Base-by-base conservation (phyloP, 2,329 filamentous ascomycete species). In the Hirsutella thompsonii region DNA sequence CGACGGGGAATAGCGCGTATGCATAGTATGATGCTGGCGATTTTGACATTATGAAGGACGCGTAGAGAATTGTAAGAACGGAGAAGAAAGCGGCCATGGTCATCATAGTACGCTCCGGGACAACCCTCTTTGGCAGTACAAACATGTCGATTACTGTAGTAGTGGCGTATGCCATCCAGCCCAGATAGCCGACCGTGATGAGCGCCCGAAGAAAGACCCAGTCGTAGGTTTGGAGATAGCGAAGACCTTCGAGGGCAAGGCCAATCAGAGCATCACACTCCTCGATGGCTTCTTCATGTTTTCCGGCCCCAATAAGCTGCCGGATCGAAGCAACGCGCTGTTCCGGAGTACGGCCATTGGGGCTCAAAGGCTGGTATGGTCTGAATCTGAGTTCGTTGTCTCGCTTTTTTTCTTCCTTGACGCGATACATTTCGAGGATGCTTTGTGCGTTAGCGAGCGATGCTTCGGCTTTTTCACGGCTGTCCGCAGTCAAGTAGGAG, bases 201-300 rank as follows among this genome's bases (percentile, higher is more conserved):
- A 98, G 70, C 2, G 86, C 83, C 45, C 92, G 75, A 29, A 98
- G 66, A 62, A 98, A 98, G 2, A 98, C 70, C 92, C 92, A 98
- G 64, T 98, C 92, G 54, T 98, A 98, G 0, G 89, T 98, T 61
- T 98, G 92, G 20, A 98, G 72, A 58, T 98, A 98, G 39, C 92
- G 77, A 45, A 98, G 67, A 8, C 92, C 92, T 46, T 87, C 75
- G 1, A 98, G 70, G 2, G 79, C 82, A 39, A 85, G 64, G 44
- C 82, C 74, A 45, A 96, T 83, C 13, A 98, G 69, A 21, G 79
- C 74, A 34, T 83, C 79, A 1, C 85, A 87, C 52, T 84, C 75
- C 43, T 77, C 68, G 50, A 96, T 94, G 2, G 90, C 86, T 50
- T 85, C 75, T 42, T 90, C 79, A 47, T 80, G 79, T 36, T 74